phyloP scores from a whole-genome alignment of 345 rosid species.

The Acer yangbiense region DNA sequence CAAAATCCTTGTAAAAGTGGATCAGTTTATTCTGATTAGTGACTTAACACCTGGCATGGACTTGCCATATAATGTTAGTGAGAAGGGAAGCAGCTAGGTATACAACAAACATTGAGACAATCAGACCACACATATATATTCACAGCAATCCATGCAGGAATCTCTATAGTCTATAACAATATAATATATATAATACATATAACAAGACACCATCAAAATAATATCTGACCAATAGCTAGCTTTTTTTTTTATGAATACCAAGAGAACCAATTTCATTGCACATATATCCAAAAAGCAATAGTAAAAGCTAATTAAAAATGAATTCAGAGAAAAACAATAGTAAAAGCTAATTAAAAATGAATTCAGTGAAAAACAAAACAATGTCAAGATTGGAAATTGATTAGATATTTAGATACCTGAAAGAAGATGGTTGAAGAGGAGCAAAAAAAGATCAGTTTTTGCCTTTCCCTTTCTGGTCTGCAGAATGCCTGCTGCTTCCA shows the following conservation, averaged over 20 bases:
- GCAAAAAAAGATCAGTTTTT: conserved; percentile 50
- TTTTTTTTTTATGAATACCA: conserved; percentile 44
- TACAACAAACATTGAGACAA: conserved; percentile 77
- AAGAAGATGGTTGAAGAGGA: conserved; percentile 34
- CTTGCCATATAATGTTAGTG: conserved; percentile 46
- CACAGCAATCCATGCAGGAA: conserved; percentile 46
- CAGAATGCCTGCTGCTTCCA: conserved; percentile 48
- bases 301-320: not conserved
- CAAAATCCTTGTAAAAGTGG: conserved; percentile 13
- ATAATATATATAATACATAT: conserved; percentile 13
- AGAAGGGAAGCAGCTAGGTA: conserved; percentile 72
- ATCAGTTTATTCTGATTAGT: conserved; percentile 19
- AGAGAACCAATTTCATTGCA: conserved; percentile 39
- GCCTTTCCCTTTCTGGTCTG: conserved; percentile 84
- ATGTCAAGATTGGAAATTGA: too few relatives aligned
- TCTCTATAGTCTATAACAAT: conserved; percentile 2
- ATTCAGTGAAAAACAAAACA: too few relatives aligned
- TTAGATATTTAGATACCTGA: conserved; percentile 41
- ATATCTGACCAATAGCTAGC: conserved; percentile 34
- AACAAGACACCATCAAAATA: conserved; percentile 13
- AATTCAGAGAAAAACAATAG: conserved; percentile 14
- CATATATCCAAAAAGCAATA: conserved; percentile 32
- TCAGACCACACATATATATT: conserved; percentile 39
- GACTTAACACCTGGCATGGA: conserved; percentile 36
- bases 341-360: not conserved